Base-by-base conservation (phyloP, 345 rosid species). In the Garcia nutans region DNA sequence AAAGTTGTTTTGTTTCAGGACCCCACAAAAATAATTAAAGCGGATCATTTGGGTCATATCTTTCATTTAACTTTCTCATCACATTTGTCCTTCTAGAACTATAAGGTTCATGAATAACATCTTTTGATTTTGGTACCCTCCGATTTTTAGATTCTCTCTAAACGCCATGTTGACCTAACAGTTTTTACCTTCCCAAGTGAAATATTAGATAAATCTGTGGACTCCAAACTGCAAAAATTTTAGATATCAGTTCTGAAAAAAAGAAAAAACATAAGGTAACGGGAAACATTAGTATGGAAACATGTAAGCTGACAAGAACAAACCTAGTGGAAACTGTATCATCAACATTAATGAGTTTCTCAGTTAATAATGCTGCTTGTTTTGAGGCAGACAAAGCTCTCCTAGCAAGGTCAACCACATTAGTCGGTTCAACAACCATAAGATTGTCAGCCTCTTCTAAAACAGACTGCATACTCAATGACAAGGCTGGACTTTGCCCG, bases 381-480 rank as follows among this genome's bases (percentile, higher is more conserved):
- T 87, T 91, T 8, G 96, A 89, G 68, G 92, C 93, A 73, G 84
- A 88, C 81, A 94, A 85, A 76, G 96, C 97, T 81, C 83, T 84
- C 71, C 85, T 86, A 69, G 98, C 98, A 50, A 92, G 70, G 60
- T 88, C 75, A 79, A 89, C 74, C 31, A 60, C 88, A 75, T 86
- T 74, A 76, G 68, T 72, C 59, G 80, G 68, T 61, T 91, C 90
- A 17, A 81, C 70, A 70, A 78, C 74, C 49, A 57, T 11, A 68
- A 74, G 68, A 72, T 80, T 70, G 58, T 79, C 66, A 2, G 80
- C 61, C 75, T 81, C 63, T 13, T 69, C 74, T 67, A 73, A 55
- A 52, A 73, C 64, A 62, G 85, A 74, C 73, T 79, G 83, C 82
- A 68, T 65, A 66, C 68, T 73, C 73, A 71, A 59, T 76, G 81